A percentile compares a stretch with the other conserved stretches of the same genome.
These are phyloP conservation scores for Ochromonadaceae sp. DNA, from an alignment of 352 stramenopile genomes.

Conservation along the genomic window DNA sequence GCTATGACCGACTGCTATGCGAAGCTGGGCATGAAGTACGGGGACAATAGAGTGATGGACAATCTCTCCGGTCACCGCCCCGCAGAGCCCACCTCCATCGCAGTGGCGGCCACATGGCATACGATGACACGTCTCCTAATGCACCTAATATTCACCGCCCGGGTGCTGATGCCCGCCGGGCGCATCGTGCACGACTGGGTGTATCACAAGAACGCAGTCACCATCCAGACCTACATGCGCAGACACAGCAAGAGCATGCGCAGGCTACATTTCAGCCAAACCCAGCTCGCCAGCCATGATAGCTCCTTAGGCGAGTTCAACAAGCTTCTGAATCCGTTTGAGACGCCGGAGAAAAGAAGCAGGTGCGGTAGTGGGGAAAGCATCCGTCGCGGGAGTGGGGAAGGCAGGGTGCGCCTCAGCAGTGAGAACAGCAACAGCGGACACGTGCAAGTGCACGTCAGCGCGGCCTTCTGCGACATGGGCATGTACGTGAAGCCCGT, in stretches of 20 bases:
- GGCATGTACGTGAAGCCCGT: not conserved
- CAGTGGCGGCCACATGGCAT: constrained; percentile 24
- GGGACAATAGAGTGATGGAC: constrained; percentile 24
- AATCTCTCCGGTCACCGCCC: constrained; percentile 24
- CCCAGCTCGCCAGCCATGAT: no score
- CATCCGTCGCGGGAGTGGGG: no score
- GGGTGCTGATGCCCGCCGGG: not conserved
- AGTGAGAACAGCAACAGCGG: no score
- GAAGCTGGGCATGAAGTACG: not conserved
- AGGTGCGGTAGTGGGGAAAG: no score
- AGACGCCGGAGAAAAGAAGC: no score
- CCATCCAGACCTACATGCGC: not conserved
- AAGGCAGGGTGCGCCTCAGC: no score
- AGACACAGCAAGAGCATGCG: not conserved
- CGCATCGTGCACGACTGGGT: constrained; percentile 14
- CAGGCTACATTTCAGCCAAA: no score
- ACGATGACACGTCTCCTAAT: constrained; percentile 24
- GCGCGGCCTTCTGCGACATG: no score
- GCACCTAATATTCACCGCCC: not conserved
- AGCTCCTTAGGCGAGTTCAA: no score
- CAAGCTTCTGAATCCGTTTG: no score
- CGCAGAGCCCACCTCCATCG: constrained; percentile 25
- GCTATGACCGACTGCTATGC: constrained; percentile 15
- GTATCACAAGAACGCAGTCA: not conserved
- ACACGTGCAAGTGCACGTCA: no score